Evolutionary conservation across 139 green algal species (phyloP).

Genomic region (Helicosporidium sp.): DNA sequence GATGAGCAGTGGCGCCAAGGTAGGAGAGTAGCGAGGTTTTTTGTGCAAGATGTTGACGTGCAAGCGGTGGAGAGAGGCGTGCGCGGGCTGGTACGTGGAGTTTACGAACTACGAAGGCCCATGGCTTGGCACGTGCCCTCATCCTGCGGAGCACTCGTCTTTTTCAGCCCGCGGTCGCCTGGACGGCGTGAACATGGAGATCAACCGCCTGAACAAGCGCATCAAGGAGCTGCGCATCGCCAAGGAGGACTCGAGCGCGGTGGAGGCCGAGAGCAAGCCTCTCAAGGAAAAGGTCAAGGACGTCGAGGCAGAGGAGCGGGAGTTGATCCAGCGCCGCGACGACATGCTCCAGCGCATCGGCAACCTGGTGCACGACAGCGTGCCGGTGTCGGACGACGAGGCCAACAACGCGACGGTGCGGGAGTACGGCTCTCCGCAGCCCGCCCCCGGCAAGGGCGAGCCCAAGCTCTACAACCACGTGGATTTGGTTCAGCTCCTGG

Average conservation of each 20-base stretch:
- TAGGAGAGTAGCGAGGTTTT: too few species aligned
- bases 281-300: slow-evolving; percentile 54
- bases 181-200: slow-evolving; percentile 71
- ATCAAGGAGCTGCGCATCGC: slow-evolving; percentile 59
- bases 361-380: slow-evolving; percentile 91
- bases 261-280: slow-evolving; percentile 64
- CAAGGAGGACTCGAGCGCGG: slow-evolving; percentile 59
- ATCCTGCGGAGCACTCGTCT: too few species aligned
- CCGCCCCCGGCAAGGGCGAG: slow-evolving; percentile 21
- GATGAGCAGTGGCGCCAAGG: slow-evolving; percentile 70
- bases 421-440: slow-evolving; percentile 23
- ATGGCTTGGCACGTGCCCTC: too few species aligned
- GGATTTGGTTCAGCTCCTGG: slow-evolving; percentile 77
- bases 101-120: too few species aligned
- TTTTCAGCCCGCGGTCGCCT: slow-evolving; percentile 49
- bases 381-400: slow-evolving; percentile 83
- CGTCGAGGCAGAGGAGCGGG: slow-evolving; percentile 46
- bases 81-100: too few species aligned
- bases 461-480: slow-evolving; percentile 81
- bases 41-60: too few species aligned
- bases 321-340: slow-evolving; percentile 41
- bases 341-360: slow-evolving; percentile 60
- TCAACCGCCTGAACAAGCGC: slow-evolving; percentile 82
- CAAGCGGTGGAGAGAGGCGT: too few species aligned
- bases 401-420: slow-evolving; percentile 77